phyloP scores from a whole-genome alignment of 257 asterid species.

The Leonotis leonurus region DNA sequence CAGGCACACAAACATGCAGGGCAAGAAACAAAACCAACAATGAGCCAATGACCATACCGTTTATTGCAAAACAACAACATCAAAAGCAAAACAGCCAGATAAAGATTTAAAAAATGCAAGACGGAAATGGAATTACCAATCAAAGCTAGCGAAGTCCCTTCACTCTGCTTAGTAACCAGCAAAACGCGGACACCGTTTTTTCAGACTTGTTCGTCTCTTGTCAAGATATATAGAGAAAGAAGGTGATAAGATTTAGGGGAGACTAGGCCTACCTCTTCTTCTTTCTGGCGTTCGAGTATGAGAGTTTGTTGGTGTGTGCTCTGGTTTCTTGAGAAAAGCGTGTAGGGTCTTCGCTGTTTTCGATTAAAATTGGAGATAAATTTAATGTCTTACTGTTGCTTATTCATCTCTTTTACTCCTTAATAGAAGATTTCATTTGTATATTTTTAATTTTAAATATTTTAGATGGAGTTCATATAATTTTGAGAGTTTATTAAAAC shows the following conservation, averaged over 20 bases:
- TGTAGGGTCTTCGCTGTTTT: background rate
- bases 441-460: too few relatives aligned
- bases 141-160: background rate
- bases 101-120: background rate
- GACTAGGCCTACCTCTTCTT: background rate
- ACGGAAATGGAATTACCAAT: background rate
- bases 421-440: too few relatives aligned
- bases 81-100: background rate
- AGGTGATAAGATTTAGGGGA: background rate
- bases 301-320: background rate
- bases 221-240: background rate
- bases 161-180: background rate
- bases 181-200: background rate
- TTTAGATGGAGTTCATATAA: too few relatives aligned
- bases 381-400: too few relatives aligned
- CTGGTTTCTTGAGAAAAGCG: background rate
- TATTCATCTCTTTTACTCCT: too few relatives aligned
- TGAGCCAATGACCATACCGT: background rate
- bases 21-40: background rate
- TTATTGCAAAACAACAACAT: background rate
- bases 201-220: background rate
- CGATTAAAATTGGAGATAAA: background rate
- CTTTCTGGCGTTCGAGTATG: background rate
- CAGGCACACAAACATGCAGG: slow-evolving; percentile 9
- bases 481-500: too few relatives aligned